Evolutionary conservation across 257 asterid species (phyloP), one percentile per base, ranked within the genome.

Genomic region (Nicotiana noctiflora): DNA sequence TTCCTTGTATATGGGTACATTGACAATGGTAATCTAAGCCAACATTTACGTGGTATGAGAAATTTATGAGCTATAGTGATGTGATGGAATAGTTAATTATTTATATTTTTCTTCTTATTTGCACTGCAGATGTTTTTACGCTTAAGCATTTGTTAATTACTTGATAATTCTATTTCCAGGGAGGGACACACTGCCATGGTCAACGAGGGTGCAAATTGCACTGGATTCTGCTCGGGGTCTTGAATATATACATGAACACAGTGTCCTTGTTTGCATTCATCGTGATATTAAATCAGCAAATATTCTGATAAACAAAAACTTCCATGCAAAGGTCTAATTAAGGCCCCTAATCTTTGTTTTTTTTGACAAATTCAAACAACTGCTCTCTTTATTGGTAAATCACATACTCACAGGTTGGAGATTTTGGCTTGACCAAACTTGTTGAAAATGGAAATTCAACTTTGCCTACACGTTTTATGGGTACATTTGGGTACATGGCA

Each of bases 401-500:
- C 56, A 66, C 21, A 65, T 84, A 72, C 76, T 81, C 91, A 51
- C 56, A 94, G 98, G 97, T 94, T 83, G 98, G 97, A n/a, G 97
- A 94, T 84, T 94, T 94, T 84, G 97, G 98, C 66, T 90, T 94
- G 84, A 83, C 98, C 13, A 94, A 94, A 84, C 92, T 94, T 72
- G 91, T 97, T 57, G 97, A 94, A 83, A 94, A 93, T 66, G 97
- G 97, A 85, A 86, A 90, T 84, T 86, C 78, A 83, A 91, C 97
- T 19, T 65, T 93, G 89, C 93, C 97, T 66, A 93, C 97, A 4
- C 93, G 93, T 51, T 94, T 94, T 81, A 96, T 91, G 84, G 98
- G 98, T 82, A 94, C 98, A 77, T 94, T 94, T 83, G 98, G 98
- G 49, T 94, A 94, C 89, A 94, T 94, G 96, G 97, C 97, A 61